Conservation (phyloP, 345 rosid species). For the Lenwebbia sp. region DNA sequence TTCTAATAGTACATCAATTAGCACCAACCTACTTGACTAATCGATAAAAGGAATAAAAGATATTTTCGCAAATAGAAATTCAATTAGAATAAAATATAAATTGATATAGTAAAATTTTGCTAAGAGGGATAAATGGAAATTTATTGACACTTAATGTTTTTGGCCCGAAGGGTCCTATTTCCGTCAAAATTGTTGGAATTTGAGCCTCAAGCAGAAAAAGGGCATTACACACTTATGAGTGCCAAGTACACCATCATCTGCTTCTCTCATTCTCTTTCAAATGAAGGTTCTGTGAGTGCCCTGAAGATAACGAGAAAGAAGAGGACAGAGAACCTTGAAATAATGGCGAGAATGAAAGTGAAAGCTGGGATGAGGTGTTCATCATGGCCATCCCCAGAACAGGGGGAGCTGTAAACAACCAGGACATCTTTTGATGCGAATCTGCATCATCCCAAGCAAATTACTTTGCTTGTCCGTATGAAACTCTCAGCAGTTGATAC, state of each 20-base stretch:
- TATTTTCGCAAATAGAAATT: background rate
- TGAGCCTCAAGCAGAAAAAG: background rate
- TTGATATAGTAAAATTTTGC: background rate
- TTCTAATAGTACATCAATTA: background rate
- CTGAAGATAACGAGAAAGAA: background rate
- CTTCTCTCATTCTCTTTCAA: background rate
- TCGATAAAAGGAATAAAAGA: background rate
- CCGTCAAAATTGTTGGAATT: background rate
- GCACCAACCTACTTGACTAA: background rate
- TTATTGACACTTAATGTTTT: background rate
- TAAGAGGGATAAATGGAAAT: background rate
- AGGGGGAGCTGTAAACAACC: slow-evolving; percentile 12
- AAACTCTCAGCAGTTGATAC: background rate
- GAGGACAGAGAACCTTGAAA: background rate
- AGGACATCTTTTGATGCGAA: background rate
- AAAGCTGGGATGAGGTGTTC: slow-evolving; percentile 10
- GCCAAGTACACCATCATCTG: background rate
- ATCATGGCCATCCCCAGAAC: too few relatives aligned
- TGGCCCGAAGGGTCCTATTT: too few relatives aligned
- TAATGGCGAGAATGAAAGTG: slow-evolving; percentile 11
- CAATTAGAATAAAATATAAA: background rate
- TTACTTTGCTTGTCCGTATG: background rate
- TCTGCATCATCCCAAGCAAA: background rate
- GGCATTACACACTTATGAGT: background rate
- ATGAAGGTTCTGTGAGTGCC: background rate